Base-by-base conservation (phyloP, 345 rosid species). In the Eucalyptus leucophloia region DNA sequence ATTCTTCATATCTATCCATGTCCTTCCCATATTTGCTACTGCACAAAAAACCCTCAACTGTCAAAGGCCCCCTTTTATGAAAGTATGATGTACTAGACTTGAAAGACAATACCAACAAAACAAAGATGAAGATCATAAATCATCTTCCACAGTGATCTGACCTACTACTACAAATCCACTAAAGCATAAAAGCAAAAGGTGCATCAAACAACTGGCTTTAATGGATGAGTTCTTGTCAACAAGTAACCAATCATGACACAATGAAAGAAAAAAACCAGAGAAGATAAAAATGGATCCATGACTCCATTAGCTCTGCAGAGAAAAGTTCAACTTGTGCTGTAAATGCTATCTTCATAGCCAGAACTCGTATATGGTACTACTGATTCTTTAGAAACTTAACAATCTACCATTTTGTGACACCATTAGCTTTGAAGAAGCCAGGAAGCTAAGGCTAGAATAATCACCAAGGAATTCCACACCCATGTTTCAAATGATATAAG, bases 11-110 rank as follows among this genome's bases (percentile, higher is more conserved):
- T 91, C 89, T 93, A 89, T 91, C 93, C 86, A 69, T 91, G 85
- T 93, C 93, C 88, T 87, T 90, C 90, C 94, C 93, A 93, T 94
- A 80, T 90, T 81, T 86, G 92, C 87, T 91, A 88, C 98, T 95
- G 93, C 95, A 93, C 3, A 47, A 69, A 82, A 60, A 89, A 86
- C 87, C 28, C 77, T 90, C 45, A 54, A 83, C 87, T 50, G 49
- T 89, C 42, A 53, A 88, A 32, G 28, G 91, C 88, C 65, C 89
- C 44, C 87, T 47, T 88, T 60, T 45, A 86, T 82, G 83, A 77
- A 40, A 77, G 83, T 77, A 40, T 40, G 47, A 77, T 77, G 30
- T 77, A 40, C 85, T 21, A 77, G 47, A 77, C 30, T 77, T 40
- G 85, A 77, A 77, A 77, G 85, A 77, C 47, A 77, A 77, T 40